phyloP scores from a whole-genome alignment of 352 stramenopile genomes.

The Phytopythium chamaehyphon region DNA sequence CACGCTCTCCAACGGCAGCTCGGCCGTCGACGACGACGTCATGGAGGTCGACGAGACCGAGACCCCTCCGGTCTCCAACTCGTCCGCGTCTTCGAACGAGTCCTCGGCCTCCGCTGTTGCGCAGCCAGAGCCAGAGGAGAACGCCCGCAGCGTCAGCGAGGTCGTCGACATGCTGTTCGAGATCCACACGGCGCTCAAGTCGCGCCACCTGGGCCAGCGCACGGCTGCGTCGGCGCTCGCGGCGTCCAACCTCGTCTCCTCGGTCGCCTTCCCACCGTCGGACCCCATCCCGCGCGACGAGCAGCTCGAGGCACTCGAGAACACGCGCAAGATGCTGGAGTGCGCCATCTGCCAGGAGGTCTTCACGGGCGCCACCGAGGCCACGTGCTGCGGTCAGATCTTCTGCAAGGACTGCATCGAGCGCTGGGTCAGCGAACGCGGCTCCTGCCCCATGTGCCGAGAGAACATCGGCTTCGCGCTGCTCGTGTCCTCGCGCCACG shows the following conservation, averaged over 20 bases:
- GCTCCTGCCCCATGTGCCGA: constrained; percentile 80
- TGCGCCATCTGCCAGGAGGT: constrained; percentile 85
- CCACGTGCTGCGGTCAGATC: constrained; percentile 80
- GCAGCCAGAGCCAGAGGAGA: constrained; percentile 21
- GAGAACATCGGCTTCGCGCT: constrained; percentile 69
- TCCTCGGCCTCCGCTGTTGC: constrained; percentile 7
- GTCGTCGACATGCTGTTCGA: constrained; percentile 86
- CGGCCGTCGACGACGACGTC: neutral
- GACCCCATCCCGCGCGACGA: constrained; percentile 68
- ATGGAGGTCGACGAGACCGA: constrained; percentile 3
- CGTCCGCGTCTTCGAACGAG: neutral
- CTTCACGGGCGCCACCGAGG: constrained; percentile 68
- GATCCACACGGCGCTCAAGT: constrained; percentile 81
- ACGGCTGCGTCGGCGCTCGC: constrained; percentile 72
- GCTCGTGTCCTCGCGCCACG: constrained; percentile 58
- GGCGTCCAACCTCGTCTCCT: constrained; percentile 74
- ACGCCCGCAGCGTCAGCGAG: constrained; percentile 42
- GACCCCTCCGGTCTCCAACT: constrained; percentile 13
- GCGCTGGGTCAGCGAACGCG: constrained; percentile 75
- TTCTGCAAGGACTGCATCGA: constrained; percentile 78
- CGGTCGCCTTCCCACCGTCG: constrained; percentile 43
- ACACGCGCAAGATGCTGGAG: constrained; percentile 84
- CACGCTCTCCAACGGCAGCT: neutral
- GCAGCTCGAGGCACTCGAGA: constrained; percentile 71
- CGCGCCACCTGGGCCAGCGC: constrained; percentile 63